Percentiles rank a stretch among this genome's conserved stretches.
Conservation (phyloP, 169 alveolate genomes). For the Plasmodium inui region DNA sequence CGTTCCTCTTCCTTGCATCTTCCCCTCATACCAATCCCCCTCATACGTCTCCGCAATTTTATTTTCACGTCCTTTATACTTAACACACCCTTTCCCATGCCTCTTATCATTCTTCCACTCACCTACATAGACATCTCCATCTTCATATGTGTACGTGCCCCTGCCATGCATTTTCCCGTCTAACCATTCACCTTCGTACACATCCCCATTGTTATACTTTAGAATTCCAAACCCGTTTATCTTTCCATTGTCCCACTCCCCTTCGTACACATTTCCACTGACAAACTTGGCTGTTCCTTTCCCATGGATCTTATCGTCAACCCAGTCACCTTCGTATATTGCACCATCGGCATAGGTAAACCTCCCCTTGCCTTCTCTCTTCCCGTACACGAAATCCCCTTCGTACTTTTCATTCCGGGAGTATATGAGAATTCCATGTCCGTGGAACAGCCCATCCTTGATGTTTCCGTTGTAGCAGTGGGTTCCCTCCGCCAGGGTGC, state of each 20-base stretch:
- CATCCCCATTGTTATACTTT: slow-evolving; percentile 94
- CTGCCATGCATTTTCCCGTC: slow-evolving; percentile 96
- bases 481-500: slow-evolving; percentile 51
- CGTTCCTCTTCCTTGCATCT: slow-evolving; percentile 95
- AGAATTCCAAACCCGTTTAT: slow-evolving; percentile 93
- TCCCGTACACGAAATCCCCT: slow-evolving; percentile 96
- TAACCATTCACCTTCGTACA: slow-evolving; percentile 96
- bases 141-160: slow-evolving; percentile 93
- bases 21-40: slow-evolving; percentile 94
- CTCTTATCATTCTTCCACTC: slow-evolving; percentile 95
- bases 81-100: slow-evolving; percentile 94
- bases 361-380: slow-evolving; percentile 94
- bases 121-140: slow-evolving; percentile 95
- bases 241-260: slow-evolving; percentile 94
- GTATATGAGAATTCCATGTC: slow-evolving; percentile 90
- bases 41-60: slow-evolving; percentile 91
- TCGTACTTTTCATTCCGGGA: slow-evolving; percentile 94
- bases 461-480: slow-evolving; percentile 94
- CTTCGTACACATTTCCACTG: slow-evolving; percentile 91
- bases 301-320: slow-evolving; percentile 94
- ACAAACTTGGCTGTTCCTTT: slow-evolving; percentile 93
- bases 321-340: slow-evolving; percentile 96
- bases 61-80: slow-evolving; percentile 85
- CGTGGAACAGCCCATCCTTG: slow-evolving; percentile 94
- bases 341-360: slow-evolving; percentile 96